phyloP scores from a whole-genome alignment of 1,139 yeast genomes.

The Suhomyces atakaporum region DNA sequence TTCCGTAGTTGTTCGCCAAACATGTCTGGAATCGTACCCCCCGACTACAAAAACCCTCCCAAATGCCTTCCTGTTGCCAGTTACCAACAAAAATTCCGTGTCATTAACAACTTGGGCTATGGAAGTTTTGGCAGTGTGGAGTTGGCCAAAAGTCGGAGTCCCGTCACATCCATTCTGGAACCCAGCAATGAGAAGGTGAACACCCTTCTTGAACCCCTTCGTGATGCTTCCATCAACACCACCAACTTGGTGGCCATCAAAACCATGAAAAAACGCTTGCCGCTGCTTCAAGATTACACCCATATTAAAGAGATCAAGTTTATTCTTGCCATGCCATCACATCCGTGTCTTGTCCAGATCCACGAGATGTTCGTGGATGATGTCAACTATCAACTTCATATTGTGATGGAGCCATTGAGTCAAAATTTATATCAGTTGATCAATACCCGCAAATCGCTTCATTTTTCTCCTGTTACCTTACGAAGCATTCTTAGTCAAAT shows the following conservation, averaged over 20 bases:
- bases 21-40: constrained; percentile 9
- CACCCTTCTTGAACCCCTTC: constrained; percentile 54
- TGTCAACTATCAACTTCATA: constrained; percentile 58
- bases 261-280: constrained; percentile 62
- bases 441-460: constrained; percentile 52
- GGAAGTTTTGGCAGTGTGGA: constrained; percentile 81
- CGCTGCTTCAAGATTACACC: constrained; percentile 55
- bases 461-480: constrained; percentile 59
- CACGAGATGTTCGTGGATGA: constrained; percentile 79
- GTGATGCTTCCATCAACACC: constrained; percentile 21
- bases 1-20: not conserved
- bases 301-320: constrained; percentile 75
- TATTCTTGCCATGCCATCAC: constrained; percentile 69
- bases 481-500: constrained; percentile 71
- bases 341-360: constrained; percentile 69
- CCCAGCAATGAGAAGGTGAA: constrained; percentile 25
- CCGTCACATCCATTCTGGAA: constrained; percentile 12
- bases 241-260: constrained; percentile 74
- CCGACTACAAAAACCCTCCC: constrained; percentile 23
- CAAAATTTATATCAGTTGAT: constrained; percentile 77
- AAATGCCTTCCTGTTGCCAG: constrained; percentile 40
- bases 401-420: constrained; percentile 88
- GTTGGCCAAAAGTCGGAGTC: constrained; percentile 50
- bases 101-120: constrained; percentile 60
- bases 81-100: constrained; percentile 47